These are phyloP conservation scores for Phialocephala subalpina DNA, from an alignment of 2,329 filamentous ascomycete genomes.

Conservation along the genomic window DNA sequence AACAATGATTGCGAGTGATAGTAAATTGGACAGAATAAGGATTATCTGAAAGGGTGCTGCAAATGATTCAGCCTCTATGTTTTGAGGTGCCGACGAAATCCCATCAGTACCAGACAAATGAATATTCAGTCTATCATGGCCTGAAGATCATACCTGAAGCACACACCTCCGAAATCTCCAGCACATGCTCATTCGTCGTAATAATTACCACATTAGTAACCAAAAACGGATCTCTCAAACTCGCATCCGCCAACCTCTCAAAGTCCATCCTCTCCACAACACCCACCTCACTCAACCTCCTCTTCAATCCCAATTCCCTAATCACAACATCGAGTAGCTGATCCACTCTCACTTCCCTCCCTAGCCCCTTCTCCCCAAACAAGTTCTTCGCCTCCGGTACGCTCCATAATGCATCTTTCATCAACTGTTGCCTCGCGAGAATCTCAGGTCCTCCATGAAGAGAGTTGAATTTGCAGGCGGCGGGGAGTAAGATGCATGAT, in stretches of 20 bases:
- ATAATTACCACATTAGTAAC: constrained; percentile 57
- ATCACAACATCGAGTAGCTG: constrained; percentile 48
- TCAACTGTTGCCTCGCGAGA: constrained; percentile 42
- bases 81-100: too few species aligned
- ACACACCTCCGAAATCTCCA: constrained; percentile 3
- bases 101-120: too few species aligned
- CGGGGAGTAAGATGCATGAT: constrained; percentile 57
- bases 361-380: not conserved
- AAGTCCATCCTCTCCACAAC: constrained; percentile 54
- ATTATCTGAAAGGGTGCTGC: too few species aligned
- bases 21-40: too few species aligned
- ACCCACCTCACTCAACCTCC: constrained; percentile 55
- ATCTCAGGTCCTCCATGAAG: constrained; percentile 14
- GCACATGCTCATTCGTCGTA: constrained; percentile 44
- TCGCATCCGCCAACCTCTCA: constrained; percentile 54
- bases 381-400: constrained; percentile 53
- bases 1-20: too few species aligned
- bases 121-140: too few species aligned
- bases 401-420: constrained; percentile 52
- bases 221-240: constrained; percentile 56
- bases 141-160: not conserved
- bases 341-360: constrained; percentile 48
- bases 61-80: too few species aligned
- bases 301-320: constrained; percentile 50
- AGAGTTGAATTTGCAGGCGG: constrained; percentile 62